Percentiles rank a stretch among this genome's conserved stretches.
phyloP scores from a whole-genome alignment of 1,139 yeast genomes.

The Scheffersomyces parashehatae region DNA sequence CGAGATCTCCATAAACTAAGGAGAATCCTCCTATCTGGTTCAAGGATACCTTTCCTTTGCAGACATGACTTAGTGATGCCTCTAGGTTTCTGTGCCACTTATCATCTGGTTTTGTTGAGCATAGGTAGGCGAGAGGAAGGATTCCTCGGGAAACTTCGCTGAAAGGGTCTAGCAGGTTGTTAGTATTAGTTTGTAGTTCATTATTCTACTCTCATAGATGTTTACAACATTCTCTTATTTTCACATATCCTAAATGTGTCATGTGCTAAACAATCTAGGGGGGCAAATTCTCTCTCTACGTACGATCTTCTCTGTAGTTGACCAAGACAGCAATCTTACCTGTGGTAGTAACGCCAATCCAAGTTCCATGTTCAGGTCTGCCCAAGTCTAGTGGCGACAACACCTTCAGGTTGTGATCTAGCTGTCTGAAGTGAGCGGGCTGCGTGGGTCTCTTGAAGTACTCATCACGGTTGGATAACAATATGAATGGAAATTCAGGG shows the following conservation, averaged over 20 bases:
- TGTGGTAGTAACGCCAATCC: slow-evolving; percentile 73
- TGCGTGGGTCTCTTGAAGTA: slow-evolving; percentile 72
- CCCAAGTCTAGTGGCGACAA: slow-evolving; percentile 79
- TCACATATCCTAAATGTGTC: background rate
- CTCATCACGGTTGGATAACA: slow-evolving; percentile 87
- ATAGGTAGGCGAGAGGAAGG: slow-evolving; percentile 61
- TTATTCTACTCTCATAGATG: background rate
- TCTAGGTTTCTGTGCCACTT: slow-evolving; percentile 49
- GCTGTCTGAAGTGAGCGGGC: slow-evolving; percentile 51
- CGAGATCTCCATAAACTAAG: slow-evolving; percentile 66
- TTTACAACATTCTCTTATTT: too few species aligned
- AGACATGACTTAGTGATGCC: slow-evolving; percentile 1
- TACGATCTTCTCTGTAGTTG: slow-evolving; percentile 57
- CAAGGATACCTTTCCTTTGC: slow-evolving; percentile 27
- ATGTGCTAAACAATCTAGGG: background rate
- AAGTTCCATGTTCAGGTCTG: slow-evolving; percentile 78
- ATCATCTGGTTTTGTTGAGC: slow-evolving; percentile 37
- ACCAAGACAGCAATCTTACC: slow-evolving; percentile 76
- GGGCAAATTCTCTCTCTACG: slow-evolving; percentile 10
- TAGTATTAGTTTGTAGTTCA: slow-evolving; percentile 16
- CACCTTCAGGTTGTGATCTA: slow-evolving; percentile 35
- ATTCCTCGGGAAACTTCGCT: slow-evolving; percentile 69
- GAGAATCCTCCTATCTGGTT: slow-evolving; percentile 79
- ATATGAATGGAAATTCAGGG: slow-evolving; percentile 65
- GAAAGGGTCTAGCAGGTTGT: slow-evolving; percentile 15